Percentiles rank a stretch among this genome's conserved stretches.
These are phyloP conservation scores for Penicillium alfredii DNA, from an alignment of 495 filamentous ascomycete species.

Conservation along the genomic window DNA sequence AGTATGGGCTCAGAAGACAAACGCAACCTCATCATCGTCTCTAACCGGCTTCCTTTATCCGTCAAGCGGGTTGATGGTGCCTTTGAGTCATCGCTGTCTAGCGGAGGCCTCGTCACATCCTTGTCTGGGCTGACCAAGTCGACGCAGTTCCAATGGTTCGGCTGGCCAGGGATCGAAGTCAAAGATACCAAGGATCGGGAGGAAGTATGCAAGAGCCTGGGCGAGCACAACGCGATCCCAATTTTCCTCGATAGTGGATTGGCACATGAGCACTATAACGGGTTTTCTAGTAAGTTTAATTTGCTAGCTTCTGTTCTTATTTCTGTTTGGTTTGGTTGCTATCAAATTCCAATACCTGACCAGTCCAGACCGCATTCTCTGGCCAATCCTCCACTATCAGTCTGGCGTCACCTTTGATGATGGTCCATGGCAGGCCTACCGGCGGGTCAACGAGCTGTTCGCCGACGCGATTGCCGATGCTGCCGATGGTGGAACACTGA, in stretches of 20 bases:
- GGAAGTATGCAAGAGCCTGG: constrained; percentile 52
- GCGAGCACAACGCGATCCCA: constrained; percentile 58
- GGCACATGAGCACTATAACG: constrained; percentile 67
- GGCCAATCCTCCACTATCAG: constrained; percentile 88
- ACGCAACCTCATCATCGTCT: constrained; percentile 46
- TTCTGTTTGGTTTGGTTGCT: too few relatives aligned
- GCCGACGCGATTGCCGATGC: constrained; percentile 65
- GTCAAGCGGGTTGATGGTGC: constrained; percentile 67
- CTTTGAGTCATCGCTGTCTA: constrained; percentile 81
- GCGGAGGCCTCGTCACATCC: constrained; percentile 83
- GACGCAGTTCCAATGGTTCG: constrained; percentile 84
- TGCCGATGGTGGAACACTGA: constrained; percentile 71
- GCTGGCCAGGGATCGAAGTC: constrained; percentile 78
- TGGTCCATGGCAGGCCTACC: constrained; percentile 73
- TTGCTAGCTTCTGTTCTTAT: background rate
- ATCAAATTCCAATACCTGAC: too few relatives aligned
- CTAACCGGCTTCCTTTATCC: constrained; percentile 81
- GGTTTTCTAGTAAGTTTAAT: constrained; percentile 59
- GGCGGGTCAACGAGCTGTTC: constrained; percentile 71
- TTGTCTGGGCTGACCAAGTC: constrained; percentile 73
- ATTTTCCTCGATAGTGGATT: constrained; percentile 64
- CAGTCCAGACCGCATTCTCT: constrained; percentile 70
- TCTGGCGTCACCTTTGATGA: constrained; percentile 87
- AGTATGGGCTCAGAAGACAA: too few relatives aligned
- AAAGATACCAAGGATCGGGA: constrained; percentile 51